Evolutionary conservation across 495 filamentous ascomycete species (phyloP).

Genomic region (Aeminium ludgeri): DNA sequence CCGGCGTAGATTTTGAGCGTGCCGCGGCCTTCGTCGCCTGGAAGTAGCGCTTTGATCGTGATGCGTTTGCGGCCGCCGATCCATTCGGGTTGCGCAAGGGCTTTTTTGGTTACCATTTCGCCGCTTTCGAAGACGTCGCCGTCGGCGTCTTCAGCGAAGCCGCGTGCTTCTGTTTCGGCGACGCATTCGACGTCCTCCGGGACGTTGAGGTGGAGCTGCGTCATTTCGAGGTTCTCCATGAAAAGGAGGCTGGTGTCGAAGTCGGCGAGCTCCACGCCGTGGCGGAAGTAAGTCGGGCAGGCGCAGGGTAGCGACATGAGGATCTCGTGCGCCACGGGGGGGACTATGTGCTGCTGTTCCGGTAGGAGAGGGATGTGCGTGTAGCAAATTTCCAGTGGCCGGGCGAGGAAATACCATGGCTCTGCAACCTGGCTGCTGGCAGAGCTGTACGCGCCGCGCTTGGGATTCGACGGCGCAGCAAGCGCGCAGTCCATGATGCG

Average conservation of each 20-base stretch:
- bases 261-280: constrained; percentile 57
- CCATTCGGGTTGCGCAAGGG: constrained; percentile 86
- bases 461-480: constrained; percentile 77
- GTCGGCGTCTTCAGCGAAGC: constrained; percentile 64
- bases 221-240: constrained; percentile 80
- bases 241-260: constrained; percentile 79
- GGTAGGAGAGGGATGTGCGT: constrained; percentile 79
- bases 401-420: constrained; percentile 76
- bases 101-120: constrained; percentile 67
- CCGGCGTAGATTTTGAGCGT: constrained; percentile 89
- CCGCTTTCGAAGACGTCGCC: constrained; percentile 90
- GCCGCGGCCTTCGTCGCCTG: constrained; percentile 76
- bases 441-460: constrained; percentile 57
- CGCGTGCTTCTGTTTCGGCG: constrained; percentile 72
- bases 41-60: constrained; percentile 78
- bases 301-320: constrained; percentile 70
- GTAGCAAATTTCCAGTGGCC: constrained; percentile 78
- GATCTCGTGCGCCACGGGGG: constrained; percentile 65
- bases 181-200: constrained; percentile 82
- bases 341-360: constrained; percentile 82
- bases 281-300: constrained; percentile 76
- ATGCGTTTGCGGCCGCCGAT: constrained; percentile 70
- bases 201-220: constrained; percentile 73
- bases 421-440: constrained; percentile 54
- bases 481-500: constrained; percentile 91